Evolutionary conservation across 805 yeast genomes (phyloP).

Genomic region (Schwanniomyces polymorphus): DNA sequence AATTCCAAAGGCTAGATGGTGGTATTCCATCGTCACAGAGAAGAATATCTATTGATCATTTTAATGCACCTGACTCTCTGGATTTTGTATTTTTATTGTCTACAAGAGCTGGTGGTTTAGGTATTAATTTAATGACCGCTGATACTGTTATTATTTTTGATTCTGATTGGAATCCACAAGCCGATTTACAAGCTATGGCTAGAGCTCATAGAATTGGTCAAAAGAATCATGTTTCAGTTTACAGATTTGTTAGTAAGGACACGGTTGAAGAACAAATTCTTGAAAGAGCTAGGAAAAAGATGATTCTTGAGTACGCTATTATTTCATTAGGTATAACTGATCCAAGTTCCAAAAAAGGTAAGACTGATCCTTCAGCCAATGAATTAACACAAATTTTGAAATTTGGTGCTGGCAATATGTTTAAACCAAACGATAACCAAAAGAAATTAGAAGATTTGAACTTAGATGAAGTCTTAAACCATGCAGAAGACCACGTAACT

Average conservation of each 20-base stretch:
- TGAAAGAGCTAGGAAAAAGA: slow-evolving; percentile 95
- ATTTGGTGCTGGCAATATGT: slow-evolving; percentile 99
- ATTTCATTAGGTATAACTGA: slow-evolving; percentile 95
- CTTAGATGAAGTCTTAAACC: slow-evolving; percentile 91
- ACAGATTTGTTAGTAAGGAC: slow-evolving; percentile 95
- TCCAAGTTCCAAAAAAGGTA: slow-evolving; percentile 47
- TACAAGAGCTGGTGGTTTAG: slow-evolving; percentile 98
- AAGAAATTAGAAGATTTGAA: slow-evolving; percentile 93
- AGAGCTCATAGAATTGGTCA: slow-evolving; percentile 99
- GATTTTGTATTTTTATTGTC: slow-evolving; percentile 89
- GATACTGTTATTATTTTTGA: slow-evolving; percentile 98
- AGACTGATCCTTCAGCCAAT: slow-evolving; percentile 74
- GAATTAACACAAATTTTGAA: slow-evolving; percentile 92
- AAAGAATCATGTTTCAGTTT: slow-evolving; percentile 95
- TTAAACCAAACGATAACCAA: slow-evolving; percentile 91
- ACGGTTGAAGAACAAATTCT: slow-evolving; percentile 97
- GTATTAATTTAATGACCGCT: slow-evolving; percentile 98
- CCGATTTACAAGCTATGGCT: slow-evolving; percentile 99
- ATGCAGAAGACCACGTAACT: slow-evolving; percentile 96
- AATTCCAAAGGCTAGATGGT: slow-evolving; percentile 94
- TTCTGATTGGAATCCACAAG: slow-evolving; percentile 99
- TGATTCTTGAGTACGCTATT: slow-evolving; percentile 97
- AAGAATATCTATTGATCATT: slow-evolving; percentile 93
- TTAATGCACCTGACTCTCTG: slow-evolving; percentile 87
- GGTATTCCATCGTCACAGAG: slow-evolving; percentile 93